Evolutionary conservation across 768 basidiomycete genomes (phyloP), one percentile per base, ranked within the genome.

Genomic region (Suillus brevipes): DNA sequence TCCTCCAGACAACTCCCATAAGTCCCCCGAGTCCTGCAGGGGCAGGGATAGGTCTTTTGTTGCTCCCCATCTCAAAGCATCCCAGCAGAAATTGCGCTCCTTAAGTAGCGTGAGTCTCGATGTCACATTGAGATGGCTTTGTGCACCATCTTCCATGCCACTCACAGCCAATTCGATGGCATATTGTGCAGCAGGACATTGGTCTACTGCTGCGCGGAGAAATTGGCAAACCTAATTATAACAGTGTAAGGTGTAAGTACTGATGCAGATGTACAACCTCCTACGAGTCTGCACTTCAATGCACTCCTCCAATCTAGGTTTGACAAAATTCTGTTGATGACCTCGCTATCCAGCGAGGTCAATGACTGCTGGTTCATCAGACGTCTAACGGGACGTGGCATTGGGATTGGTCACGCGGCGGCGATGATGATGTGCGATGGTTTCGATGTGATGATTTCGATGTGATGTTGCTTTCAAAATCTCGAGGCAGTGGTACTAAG

Each of bases 181-280:
- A 68, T 75, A 56, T 50, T 47, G 45, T 10, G 45, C 10, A 2
- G 45, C 0, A 5, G 10, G 10, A 13, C 10, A 23, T 23, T 47
- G n/a, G 2, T 47, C 45, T 9, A 87, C 89, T 50, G 83, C 86
- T 97, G 73, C 96, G 2, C 43, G 20, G 20, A 45, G 43, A 10
- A 10, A 10, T 45, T 45, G 10, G 43, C 20, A 45, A 2, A 45
- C 43, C 43, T 45, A 12, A n/a, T 31, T 31, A 31, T 4, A 31
- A 31, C 20, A n/a, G 9, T 9, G n/a, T n/a, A n/a, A n/a, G 45
- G n/a, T 47, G 47, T 49, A 6, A 49, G 47, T 49, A 7, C 6
- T 7, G 1, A 49, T 12, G 47, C 23, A 23, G 47, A 47, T 47
- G 14, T n/a, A n/a, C n/a, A 49, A 13, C 13, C 23, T 49, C 47